Base-by-base conservation (phyloP, 208 protist genomes). In the Trypanosoma mega region DNA sequence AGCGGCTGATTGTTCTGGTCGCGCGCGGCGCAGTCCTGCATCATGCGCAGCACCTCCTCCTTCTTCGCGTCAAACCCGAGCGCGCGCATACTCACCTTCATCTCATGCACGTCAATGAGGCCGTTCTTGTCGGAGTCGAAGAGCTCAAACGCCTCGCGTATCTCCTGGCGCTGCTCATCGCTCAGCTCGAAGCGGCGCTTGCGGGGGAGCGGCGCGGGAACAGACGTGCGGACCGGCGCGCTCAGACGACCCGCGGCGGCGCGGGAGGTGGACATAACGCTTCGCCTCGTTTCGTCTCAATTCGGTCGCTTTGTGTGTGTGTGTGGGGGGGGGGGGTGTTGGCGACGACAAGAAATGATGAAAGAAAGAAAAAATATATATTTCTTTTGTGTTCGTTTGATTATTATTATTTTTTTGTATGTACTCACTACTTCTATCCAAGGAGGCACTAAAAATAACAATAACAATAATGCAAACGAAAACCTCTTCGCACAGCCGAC, bases 51-150 rank as follows among this genome's bases (percentile, higher is more conserved):
- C 47, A 94, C 82, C 77, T 97, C 92, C 34, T 97, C 94, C 52
- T 98, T 98, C 80, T 98, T 98, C 7, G 90, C 97, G 61, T 99
- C 98, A 77, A 99, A 99, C 27, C 98, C 98, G 0, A 99, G 79
- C 14, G 98, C 98, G 30, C 98, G 90, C 97, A 99, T 99, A 33
- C 97, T 98, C 30, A 99, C 98, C 85, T 99, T 99, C 70, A 99
- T 91, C 84, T 99, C 98, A 55, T 99, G 98, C 16, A 87, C 92
- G 60, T 99, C 98, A 59, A 99, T 98, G 11, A 90, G 66, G 33
- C 93, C 93, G 52, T 95, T 91, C 61, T 97, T 96, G 62, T 99
- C 97, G 2, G 82, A 93, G 68, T 99, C 98, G 71, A 99, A 99
- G 21, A 99, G 83, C 68, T 99, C 98, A 74, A 99, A 99, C 0